Evolutionary conservation across 495 filamentous ascomycete species (phyloP).

Genomic region (Penicillium riverlandense): DNA sequence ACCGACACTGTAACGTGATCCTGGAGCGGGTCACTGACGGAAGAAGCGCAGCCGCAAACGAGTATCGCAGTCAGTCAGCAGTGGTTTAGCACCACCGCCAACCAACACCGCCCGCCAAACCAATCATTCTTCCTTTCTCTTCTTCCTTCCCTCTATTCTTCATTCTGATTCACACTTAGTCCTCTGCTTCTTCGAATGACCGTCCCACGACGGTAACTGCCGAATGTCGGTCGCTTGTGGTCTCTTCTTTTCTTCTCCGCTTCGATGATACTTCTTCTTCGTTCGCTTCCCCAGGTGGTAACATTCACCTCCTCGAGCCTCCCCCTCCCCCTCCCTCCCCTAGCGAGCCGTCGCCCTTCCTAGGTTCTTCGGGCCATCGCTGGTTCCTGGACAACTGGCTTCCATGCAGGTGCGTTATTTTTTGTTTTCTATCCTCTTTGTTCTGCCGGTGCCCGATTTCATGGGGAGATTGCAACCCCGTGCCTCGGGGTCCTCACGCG

Average conservation of each 20-base stretch:
- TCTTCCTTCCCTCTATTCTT: background rate
- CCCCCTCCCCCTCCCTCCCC: conserved; percentile 9
- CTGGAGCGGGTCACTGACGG: no score
- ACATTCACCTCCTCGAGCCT: conserved; percentile 25
- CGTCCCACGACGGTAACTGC: conserved; percentile 5
- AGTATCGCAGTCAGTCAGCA: no score
- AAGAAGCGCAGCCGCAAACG: no score
- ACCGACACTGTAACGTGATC: no score
- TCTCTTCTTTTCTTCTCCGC: conserved; percentile 26
- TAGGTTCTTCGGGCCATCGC: conserved; percentile 19
- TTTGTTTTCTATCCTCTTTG: background rate
- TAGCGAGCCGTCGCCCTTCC: conserved; percentile 16
- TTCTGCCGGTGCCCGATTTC: background rate
- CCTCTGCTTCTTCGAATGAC: conserved; percentile 9
- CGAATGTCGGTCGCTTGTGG: conserved; percentile 5
- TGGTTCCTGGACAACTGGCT: conserved; percentile 26
- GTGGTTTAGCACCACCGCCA: no score
- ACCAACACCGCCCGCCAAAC: no score
- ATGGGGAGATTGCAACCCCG: background rate
- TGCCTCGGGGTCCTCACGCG: no score
- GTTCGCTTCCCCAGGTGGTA: conserved; percentile 28
- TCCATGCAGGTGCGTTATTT: conserved; percentile 38
- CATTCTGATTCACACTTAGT: background rate
- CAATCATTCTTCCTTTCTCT: background rate
- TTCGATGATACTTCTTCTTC: conserved; percentile 33